A percentile compares a stretch with the other conserved stretches of the same genome.
phyloP scores from a whole-genome alignment of 2,329 filamentous ascomycete genomes.

The Colletotrichum nymphaeae region DNA sequence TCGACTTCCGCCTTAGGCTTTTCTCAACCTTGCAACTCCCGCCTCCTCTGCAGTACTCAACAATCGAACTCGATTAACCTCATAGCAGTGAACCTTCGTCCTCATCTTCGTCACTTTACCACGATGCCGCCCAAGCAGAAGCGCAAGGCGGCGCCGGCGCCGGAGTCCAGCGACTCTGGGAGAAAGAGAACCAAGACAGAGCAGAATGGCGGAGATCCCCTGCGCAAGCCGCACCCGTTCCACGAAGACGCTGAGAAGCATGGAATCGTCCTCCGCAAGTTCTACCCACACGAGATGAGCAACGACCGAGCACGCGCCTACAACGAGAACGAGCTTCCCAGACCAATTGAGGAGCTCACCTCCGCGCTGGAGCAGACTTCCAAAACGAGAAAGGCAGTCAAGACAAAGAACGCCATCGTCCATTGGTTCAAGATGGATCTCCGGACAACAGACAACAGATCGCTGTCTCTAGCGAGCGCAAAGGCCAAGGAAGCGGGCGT shows the following conservation, averaged over 20 bases:
- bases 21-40: background rate
- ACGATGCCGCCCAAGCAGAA: constrained; percentile 46
- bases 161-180: constrained; percentile 38
- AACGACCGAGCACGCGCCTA: constrained; percentile 83
- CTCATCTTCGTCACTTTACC: background rate
- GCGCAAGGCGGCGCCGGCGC: constrained; percentile 39
- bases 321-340: constrained; percentile 73
- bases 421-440: constrained; percentile 95
- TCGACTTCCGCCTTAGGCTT: background rate
- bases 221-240: constrained; percentile 59
- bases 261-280: constrained; percentile 77
- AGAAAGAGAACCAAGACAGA: constrained; percentile 48
- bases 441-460: constrained; percentile 78
- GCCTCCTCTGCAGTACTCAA: background rate
- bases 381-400: constrained; percentile 60
- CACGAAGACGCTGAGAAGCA: constrained; percentile 60
- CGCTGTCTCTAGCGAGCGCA: constrained; percentile 73
- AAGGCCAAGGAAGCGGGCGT: constrained; percentile 74
- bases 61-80: background rate
- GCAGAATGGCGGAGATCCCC: constrained; percentile 42
- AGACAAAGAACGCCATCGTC: constrained; percentile 72
- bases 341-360: constrained; percentile 78
- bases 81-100: background rate
- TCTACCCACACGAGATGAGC: constrained; percentile 88
- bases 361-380: constrained; percentile 71